Evolutionary conservation across 176 grass and related monocot genomes (phyloP), one percentile per base, ranked within the genome.

Genomic region (Pharus latifolius): DNA sequence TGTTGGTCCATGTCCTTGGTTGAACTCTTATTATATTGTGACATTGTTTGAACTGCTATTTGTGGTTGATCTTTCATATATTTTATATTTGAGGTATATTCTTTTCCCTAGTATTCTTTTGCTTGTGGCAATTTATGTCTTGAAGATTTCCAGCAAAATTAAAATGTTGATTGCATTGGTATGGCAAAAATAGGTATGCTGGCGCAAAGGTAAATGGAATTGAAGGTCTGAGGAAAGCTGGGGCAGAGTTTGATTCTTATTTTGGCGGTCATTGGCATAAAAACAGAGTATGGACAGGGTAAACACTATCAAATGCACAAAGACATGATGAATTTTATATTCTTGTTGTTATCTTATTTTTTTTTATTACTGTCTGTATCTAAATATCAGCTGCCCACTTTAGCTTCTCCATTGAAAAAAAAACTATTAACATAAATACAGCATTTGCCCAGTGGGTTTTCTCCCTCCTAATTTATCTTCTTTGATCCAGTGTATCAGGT

Each of bases 251-350:
- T 68, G 77, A 84, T 72, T 84, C 77, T 49, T 89, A 84, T 84
- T 89, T 81, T 77, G 77, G 51, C 2, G 77, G 77, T 33, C 24
- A 10, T 56, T 89, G 86, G 81, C 77, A 84, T 67, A 89, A 73
- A 66, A 89, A 89, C 62, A 76, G 51, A 56, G 79, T 81, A 47
- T 89, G 81, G 81, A 80, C 78, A 30, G 77, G 81, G 81, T 88
- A 84, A 88, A 65, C 16, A 73, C 10, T 56, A 42, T 15, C 54
- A 66, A 3, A 59, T 71, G 28, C 58, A 71, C 20, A 70, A 5
- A 70, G 16, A 49, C 19, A 29, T 13, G 48, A 50, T 18, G 44
- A 34, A 19, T 43, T 7, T 15, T 69, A 15, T 32, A 56, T 42
- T 62, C 31, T 56, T 32, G 8, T 26, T 63, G 24, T 78, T 11